phyloP scores from a whole-genome alignment of 441 rosid species.

The Populus hybrid region DNA sequence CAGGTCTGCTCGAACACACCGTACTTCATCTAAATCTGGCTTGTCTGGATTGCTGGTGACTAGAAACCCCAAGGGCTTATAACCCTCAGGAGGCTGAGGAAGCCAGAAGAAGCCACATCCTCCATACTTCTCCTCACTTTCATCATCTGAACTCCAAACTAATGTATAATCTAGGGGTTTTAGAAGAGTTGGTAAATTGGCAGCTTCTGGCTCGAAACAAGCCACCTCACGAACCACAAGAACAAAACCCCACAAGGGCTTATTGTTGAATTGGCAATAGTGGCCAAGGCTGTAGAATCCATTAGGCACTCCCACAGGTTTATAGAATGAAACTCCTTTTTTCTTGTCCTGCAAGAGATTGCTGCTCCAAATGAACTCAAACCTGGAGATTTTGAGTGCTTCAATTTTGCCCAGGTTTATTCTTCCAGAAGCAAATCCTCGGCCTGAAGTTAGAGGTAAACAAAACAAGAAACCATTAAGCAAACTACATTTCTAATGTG shows the following conservation, averaged over 20 bases:
- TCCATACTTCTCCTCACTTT: constrained; percentile 27
- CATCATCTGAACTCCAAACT: constrained; percentile 67
- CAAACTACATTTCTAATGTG: constrained; percentile 1
- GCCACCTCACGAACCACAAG: constrained; percentile 21
- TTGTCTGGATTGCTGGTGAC: constrained; percentile 48
- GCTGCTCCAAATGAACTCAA: constrained; percentile 62
- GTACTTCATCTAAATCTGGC: constrained; percentile 63
- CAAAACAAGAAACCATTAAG: not conserved
- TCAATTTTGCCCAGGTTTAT: constrained; percentile 62
- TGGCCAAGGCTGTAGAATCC: constrained; percentile 30
- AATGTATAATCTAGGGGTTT: constrained; percentile 58
- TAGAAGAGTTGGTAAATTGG: constrained; percentile 41
- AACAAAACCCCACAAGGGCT: constrained; percentile 57
- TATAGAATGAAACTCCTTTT: constrained; percentile 49
- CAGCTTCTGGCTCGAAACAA: constrained; percentile 22
- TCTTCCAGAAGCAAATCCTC: constrained; percentile 64
- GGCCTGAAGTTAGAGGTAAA: constrained; percentile 37
- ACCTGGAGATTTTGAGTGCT: constrained; percentile 42
- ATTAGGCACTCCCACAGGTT: constrained; percentile 55
- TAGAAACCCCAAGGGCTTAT: constrained; percentile 57
- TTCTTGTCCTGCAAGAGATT: constrained; percentile 32
- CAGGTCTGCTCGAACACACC: constrained; percentile 75
- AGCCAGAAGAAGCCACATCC: constrained; percentile 74
- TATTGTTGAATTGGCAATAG: constrained; percentile 53
- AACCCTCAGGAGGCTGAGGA: constrained; percentile 72